These are phyloP conservation scores for Balakata baccata DNA, from an alignment of 345 rosid genomes.

Conservation along the genomic window DNA sequence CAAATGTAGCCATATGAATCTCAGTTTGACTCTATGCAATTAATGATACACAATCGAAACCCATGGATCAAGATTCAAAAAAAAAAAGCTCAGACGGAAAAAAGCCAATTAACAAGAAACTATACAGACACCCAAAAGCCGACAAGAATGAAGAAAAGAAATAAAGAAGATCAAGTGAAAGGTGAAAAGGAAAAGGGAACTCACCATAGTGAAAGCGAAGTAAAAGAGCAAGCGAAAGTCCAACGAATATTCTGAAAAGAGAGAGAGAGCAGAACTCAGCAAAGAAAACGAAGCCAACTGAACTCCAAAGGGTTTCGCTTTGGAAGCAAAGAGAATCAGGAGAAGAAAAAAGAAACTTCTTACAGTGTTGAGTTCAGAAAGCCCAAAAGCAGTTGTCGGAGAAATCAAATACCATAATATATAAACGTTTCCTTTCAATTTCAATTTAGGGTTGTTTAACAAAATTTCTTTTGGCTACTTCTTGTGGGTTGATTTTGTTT, in stretches of 20 bases:
- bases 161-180: not conserved
- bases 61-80: not conserved
- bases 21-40: not conserved
- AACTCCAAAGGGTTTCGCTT: not conserved
- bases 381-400: too few relatives aligned
- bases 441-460: too few relatives aligned
- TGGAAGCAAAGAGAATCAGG: too few relatives aligned
- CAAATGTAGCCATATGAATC: not conserved
- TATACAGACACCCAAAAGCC: too few relatives aligned
- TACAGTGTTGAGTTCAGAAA: too few relatives aligned
- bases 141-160: not conserved
- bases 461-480: too few relatives aligned
- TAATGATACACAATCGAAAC: not conserved
- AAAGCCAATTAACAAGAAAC: too few relatives aligned
- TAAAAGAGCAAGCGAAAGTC: not conserved
- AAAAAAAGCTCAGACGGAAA: not conserved
- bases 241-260: not conserved
- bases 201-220: conserved; percentile 1
- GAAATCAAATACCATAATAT: too few relatives aligned
- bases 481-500: too few relatives aligned
- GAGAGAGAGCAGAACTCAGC: not conserved
- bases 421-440: too few relatives aligned
- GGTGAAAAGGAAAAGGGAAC: not conserved
- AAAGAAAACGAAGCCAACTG: not conserved
- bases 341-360: too few relatives aligned